Conservation (phyloP, 495 filamentous ascomycete species). For the Podospora pseudocomata region DNA sequence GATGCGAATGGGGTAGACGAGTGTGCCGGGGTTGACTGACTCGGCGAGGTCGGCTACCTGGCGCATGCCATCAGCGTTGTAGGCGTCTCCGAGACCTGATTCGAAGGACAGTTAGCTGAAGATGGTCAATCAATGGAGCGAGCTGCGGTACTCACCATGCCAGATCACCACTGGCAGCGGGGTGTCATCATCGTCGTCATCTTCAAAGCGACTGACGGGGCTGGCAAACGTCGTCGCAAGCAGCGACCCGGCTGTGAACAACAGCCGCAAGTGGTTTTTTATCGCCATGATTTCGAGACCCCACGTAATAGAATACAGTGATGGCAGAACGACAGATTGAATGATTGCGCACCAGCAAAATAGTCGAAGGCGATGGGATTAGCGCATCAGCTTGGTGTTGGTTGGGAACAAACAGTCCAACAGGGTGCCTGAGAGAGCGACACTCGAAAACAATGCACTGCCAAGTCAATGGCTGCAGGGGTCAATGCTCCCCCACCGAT, state of each 20-base stretch:
- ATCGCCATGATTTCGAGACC: conserved; percentile 23
- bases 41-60: conserved; percentile 64
- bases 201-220: conserved; percentile 16
- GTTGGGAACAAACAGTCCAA: neutral
- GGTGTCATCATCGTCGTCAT: conserved; percentile 46
- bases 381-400: neutral
- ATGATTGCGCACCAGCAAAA: conserved; percentile 1
- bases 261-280: conserved; percentile 15
- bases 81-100: conserved; percentile 59
- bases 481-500: neutral
- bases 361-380: neutral
- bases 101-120: neutral
- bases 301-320: neutral
- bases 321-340: neutral
- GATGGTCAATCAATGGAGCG: neutral
- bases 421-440: neutral
- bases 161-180: conserved; percentile 88
- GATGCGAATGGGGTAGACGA: conserved; percentile 77
- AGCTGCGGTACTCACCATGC: conserved; percentile 61
- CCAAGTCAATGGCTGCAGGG: neutral
- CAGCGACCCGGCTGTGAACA: conserved; percentile 31
- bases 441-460: neutral
- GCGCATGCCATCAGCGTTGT: conserved; percentile 68
- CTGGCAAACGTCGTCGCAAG: conserved; percentile 26
- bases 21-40: conserved; percentile 72